These are phyloP conservation scores for Phytophthora pisi DNA, from an alignment of 352 stramenopile genomes.

Conservation along the genomic window DNA sequence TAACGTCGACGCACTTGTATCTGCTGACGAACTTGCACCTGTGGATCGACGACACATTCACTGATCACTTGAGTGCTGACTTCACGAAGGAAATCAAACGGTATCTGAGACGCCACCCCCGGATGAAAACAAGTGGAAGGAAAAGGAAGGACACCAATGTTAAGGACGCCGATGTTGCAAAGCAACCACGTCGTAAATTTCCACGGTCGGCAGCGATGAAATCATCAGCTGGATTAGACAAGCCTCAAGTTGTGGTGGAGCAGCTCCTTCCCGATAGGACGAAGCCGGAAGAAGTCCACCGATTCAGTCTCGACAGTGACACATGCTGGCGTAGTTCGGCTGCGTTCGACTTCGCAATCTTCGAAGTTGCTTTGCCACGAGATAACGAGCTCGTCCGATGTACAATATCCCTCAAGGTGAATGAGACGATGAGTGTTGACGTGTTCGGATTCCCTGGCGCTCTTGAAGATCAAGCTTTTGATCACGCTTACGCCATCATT, in stretches of 20 bases:
- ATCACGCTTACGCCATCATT: constrained; percentile 33
- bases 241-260: constrained; percentile 15
- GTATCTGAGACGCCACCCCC: constrained; percentile 28
- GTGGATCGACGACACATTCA: constrained; percentile 30
- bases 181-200: constrained; percentile 13
- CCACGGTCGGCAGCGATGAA: constrained; percentile 16
- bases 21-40: constrained; percentile 43
- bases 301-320: constrained; percentile 31
- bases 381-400: constrained; percentile 15
- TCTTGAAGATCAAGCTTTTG: constrained; percentile 16
- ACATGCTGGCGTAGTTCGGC: constrained; percentile 37
- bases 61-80: constrained; percentile 31
- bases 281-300: constrained; percentile 27
- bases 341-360: constrained; percentile 40
- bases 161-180: constrained; percentile 7
- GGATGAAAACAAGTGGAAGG: constrained; percentile 34
- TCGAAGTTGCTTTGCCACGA: constrained; percentile 28
- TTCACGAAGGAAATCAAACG: constrained; percentile 37
- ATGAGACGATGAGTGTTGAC: constrained; percentile 1
- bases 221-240: constrained; percentile 16
- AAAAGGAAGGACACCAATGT: constrained; percentile 11
- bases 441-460: constrained; percentile 32
- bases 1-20: constrained; percentile 33
- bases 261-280: constrained; percentile 12
- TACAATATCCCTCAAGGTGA: constrained; percentile 4